phyloP scores from a whole-genome alignment of 1,139 yeast species.

The Pichia sp. region DNA sequence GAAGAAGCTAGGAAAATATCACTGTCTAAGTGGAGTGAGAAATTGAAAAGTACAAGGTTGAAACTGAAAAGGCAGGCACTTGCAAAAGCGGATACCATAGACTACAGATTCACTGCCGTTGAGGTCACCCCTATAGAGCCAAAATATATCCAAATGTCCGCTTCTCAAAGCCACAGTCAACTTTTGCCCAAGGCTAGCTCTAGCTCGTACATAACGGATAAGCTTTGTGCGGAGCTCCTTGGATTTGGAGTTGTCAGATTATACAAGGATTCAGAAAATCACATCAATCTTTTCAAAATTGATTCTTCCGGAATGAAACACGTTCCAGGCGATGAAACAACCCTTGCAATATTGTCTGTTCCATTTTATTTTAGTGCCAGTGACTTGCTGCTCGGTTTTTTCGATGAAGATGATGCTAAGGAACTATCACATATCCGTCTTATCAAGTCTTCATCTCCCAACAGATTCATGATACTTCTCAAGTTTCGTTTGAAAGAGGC shows the following conservation, averaged over 20 bases:
- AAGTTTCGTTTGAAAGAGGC: slow-evolving; percentile 57
- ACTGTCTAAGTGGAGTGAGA: neutral
- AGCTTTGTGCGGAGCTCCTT: slow-evolving; percentile 52
- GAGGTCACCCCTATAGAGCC: slow-evolving; percentile 29
- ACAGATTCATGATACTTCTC: slow-evolving; percentile 70
- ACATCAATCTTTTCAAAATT: slow-evolving; percentile 19
- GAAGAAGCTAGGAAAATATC: neutral
- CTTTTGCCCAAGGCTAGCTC: neutral
- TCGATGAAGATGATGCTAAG: slow-evolving; percentile 57
- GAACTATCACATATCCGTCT: slow-evolving; percentile 69
- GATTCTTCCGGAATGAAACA: slow-evolving; percentile 17
- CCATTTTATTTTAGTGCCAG: slow-evolving; percentile 87
- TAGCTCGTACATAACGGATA: slow-evolving; percentile 35
- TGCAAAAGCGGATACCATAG: slow-evolving; percentile 16
- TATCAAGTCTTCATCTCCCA: slow-evolving; percentile 60
- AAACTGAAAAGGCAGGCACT: neutral
- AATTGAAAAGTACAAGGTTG: slow-evolving; percentile 3
- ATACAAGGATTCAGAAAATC: slow-evolving; percentile 47
- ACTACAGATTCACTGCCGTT: slow-evolving; percentile 34
- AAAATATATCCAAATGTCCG: neutral
- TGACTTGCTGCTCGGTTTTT: slow-evolving; percentile 72
- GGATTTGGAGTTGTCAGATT: slow-evolving; percentile 73
- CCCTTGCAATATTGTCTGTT: slow-evolving; percentile 75
- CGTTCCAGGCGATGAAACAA: slow-evolving; percentile 51
- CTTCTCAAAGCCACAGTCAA: neutral